phyloP scores from a whole-genome alignment of 208 protist genomes.

The Leishmania gerbilli region DNA sequence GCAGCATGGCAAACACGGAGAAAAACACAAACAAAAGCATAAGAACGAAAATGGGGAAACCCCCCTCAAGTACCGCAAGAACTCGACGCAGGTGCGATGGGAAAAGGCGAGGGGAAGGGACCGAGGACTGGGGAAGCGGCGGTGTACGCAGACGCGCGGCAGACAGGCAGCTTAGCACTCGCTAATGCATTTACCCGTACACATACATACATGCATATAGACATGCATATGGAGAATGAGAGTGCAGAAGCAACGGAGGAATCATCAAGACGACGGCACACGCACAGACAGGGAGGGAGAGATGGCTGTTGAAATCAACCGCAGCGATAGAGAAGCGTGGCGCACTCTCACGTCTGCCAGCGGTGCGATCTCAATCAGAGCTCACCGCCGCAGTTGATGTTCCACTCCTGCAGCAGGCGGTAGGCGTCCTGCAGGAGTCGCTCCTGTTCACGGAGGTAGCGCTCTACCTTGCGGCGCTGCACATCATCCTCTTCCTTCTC shows the following conservation, averaged over 20 bases:
- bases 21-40: not conserved
- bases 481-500: slow-evolving; percentile 42
- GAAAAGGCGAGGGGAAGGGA: not conserved
- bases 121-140: not conserved
- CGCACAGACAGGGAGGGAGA: not conserved
- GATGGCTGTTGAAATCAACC: too few species aligned
- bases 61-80: too few species aligned
- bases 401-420: slow-evolving; percentile 50
- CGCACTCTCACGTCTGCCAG: not conserved
- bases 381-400: slow-evolving; percentile 28
- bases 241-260: not conserved
- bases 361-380: slow-evolving; percentile 3
- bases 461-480: slow-evolving; percentile 47
- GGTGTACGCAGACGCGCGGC: not conserved
- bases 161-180: not conserved
- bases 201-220: not conserved
- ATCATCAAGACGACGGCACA: not conserved
- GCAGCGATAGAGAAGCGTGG: not conserved
- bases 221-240: not conserved
- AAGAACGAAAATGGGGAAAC: not conserved
- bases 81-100: not conserved
- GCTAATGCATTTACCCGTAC: not conserved
- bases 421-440: slow-evolving; percentile 49
- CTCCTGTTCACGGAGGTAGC: slow-evolving; percentile 64
- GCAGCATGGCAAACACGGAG: not conserved